These are phyloP conservation scores for Plasmodium berghei DNA, from an alignment of 169 alveolate species.

Conservation along the genomic window DNA sequence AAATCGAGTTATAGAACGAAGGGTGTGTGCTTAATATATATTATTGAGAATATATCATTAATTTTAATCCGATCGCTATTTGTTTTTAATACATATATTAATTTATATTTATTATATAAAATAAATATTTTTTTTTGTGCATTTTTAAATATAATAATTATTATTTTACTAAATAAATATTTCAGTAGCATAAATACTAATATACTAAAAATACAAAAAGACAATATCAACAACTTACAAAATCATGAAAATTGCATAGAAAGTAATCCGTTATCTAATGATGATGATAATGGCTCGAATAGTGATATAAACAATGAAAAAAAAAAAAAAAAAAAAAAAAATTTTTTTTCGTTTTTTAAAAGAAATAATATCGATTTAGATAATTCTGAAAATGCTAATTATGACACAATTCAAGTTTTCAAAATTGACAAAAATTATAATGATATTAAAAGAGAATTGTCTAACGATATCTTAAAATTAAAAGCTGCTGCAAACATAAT, in stretches of 20 bases:
- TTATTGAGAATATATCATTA: not conserved
- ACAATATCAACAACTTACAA: not conserved
- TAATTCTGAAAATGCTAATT: too few species aligned
- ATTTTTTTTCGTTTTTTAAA: not conserved
- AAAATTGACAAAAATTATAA: too few species aligned
- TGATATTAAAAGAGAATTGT: too few species aligned
- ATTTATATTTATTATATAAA: not conserved
- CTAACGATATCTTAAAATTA: too few species aligned
- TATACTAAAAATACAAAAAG: not conserved
- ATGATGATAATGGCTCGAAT: too few species aligned
- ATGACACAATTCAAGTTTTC: too few species aligned
- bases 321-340: not conserved
- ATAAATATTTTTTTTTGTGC: not conserved
- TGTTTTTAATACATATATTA: not conserved
- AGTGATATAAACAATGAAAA: too few species aligned
- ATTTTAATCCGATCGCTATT: slow-evolving; percentile 9
- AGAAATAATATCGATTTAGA: too few species aligned
- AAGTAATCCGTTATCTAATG: too few species aligned
- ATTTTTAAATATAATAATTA: not conserved
- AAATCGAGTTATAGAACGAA: slow-evolving; percentile 10
- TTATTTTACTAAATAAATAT: not conserved
- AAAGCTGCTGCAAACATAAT: too few species aligned
- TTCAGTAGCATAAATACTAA: not conserved
- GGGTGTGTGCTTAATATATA: not conserved
- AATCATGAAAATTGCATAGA: not conserved